Conservation (phyloP, 2,329 filamentous ascomycete species). For the Cercospora beticola region DNA sequence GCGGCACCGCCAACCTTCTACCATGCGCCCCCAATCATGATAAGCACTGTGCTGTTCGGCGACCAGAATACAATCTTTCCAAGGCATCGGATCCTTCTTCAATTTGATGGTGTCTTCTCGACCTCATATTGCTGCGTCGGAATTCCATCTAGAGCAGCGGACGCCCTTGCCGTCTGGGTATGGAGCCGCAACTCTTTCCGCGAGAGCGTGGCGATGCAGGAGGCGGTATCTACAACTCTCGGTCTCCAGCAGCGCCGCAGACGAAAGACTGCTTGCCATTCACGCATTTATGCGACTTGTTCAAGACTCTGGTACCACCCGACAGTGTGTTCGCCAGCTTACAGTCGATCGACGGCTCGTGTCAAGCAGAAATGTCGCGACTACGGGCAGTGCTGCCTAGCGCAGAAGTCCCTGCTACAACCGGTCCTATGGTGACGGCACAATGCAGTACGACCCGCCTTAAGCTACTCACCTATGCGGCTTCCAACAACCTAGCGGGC, state of each 20-base stretch:
- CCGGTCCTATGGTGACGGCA: neutral
- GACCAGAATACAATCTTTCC: neutral
- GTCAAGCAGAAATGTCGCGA: neutral
- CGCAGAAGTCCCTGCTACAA: neutral
- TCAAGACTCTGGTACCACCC: neutral
- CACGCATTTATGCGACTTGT: neutral
- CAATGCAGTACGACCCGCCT: neutral
- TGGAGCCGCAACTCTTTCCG: neutral
- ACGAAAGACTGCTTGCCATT: neutral
- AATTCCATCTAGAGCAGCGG: too few relatives aligned
- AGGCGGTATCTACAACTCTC: neutral
- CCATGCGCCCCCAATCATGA: neutral
- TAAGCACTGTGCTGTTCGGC: neutral
- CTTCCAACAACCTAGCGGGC: neutral
- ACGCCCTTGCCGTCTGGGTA: neutral
- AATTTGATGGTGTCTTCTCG: too few relatives aligned
- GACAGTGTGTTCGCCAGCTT: neutral
- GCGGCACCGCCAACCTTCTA: neutral
- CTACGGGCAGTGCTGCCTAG: neutral
- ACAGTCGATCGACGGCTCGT: neutral
- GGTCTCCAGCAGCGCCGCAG: neutral
- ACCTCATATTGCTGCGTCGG: neutral
- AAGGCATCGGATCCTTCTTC: too few relatives aligned
- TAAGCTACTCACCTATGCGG: neutral
- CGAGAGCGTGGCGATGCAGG: too few relatives aligned